Conservation (phyloP, 2,329 filamentous ascomycete genomes). For the Colletotrichum spaethianum region DNA sequence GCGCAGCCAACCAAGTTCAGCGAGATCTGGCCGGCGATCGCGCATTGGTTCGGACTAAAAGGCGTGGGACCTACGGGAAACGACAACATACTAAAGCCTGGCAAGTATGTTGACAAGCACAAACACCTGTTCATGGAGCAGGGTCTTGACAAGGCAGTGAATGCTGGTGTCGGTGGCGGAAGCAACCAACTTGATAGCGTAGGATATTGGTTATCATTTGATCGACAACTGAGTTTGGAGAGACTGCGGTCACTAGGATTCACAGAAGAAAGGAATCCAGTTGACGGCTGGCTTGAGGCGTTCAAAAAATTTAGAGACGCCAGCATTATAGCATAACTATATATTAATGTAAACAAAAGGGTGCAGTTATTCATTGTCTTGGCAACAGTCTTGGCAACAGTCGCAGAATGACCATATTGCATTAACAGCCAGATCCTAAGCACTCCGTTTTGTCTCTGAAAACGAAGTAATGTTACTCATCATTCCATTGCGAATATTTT, state of each 20-base stretch:
- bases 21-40: slow-evolving; percentile 50
- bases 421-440: neutral
- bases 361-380: neutral
- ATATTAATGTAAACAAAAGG: neutral
- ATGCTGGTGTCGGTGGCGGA: slow-evolving; percentile 54
- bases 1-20: slow-evolving; percentile 47
- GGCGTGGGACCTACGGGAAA: slow-evolving; percentile 44
- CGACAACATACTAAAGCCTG: slow-evolving; percentile 41
- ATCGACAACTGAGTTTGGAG: slow-evolving; percentile 60
- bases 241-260: slow-evolving; percentile 57
- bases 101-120: slow-evolving; percentile 50
- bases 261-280: slow-evolving; percentile 53
- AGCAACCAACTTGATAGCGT: slow-evolving; percentile 57
- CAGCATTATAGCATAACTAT: slow-evolving; percentile 52
- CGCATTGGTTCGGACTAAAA: slow-evolving; percentile 50
- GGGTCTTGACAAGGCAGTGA: slow-evolving; percentile 45
- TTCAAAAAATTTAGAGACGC: slow-evolving; percentile 59
- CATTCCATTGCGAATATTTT: slow-evolving; percentile 31
- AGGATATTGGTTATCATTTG: slow-evolving; percentile 63
- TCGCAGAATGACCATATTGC: neutral
- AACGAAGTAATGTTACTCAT: neutral
- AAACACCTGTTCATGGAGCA: slow-evolving; percentile 48
- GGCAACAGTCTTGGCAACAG: too few relatives aligned
- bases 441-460: neutral
- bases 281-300: slow-evolving; percentile 57